These are phyloP conservation scores for Pseudonectria foliicola DNA, from an alignment of 2,329 filamentous ascomycete species.

Conservation along the genomic window DNA sequence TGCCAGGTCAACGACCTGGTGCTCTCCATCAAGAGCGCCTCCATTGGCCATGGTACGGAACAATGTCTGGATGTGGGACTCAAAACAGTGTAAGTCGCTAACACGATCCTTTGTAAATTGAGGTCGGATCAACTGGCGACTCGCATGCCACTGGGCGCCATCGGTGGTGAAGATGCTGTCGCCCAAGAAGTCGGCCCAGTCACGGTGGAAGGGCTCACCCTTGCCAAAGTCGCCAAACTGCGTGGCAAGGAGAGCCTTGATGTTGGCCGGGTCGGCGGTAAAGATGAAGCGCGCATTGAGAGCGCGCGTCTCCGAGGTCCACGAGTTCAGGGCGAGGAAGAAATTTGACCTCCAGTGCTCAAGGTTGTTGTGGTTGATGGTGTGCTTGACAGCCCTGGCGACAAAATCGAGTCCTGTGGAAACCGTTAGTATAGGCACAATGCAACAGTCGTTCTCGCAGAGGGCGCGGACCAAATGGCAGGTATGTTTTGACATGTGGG, in stretches of 20 bases:
- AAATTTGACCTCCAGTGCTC: constrained; percentile 55
- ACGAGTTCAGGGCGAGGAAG: constrained; percentile 29
- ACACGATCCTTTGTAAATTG: constrained; percentile 83
- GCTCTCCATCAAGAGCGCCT: constrained; percentile 49
- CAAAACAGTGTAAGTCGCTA: constrained; percentile 74
- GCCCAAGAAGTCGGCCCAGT: constrained; percentile 71
- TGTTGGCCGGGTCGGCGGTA: constrained; percentile 80
- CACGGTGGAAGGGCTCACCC: constrained; percentile 63
- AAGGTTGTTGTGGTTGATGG: constrained; percentile 47
- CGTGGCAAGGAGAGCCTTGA: constrained; percentile 82
- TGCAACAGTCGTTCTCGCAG: background rate
- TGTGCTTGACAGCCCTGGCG: constrained; percentile 44
- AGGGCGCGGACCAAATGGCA: constrained; percentile 40
- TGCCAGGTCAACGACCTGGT: constrained; percentile 57
- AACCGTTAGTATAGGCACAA: background rate
- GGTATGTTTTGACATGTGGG: constrained; percentile 25
- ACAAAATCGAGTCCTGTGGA: constrained; percentile 56
- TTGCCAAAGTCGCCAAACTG: constrained; percentile 84
- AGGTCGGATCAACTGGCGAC: constrained; percentile 73
- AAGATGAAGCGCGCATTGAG: constrained; percentile 57
- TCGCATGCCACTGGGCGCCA: constrained; percentile 69
- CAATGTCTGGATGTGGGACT: constrained; percentile 68
- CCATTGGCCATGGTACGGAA: constrained; percentile 59
- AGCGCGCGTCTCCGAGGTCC: constrained; percentile 54
- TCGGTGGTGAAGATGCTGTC: constrained; percentile 76